Conservation (phyloP, 2,329 filamentous ascomycete genomes). For the Furcasterigmium furcatum region DNA sequence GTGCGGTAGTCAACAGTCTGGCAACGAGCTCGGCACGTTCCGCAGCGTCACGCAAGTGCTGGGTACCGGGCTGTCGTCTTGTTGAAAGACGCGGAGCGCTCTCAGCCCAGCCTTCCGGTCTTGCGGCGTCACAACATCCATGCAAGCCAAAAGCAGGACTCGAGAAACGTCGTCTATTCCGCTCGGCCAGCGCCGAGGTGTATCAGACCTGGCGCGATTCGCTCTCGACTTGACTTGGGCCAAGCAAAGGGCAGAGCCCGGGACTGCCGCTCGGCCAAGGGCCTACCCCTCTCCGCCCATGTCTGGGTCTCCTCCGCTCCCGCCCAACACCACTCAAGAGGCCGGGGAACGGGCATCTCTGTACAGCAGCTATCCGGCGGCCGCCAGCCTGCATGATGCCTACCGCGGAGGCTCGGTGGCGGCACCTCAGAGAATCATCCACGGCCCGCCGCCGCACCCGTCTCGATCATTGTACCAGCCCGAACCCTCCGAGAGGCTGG, state of each 20-base stretch:
- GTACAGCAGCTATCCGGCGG: conserved; percentile 37
- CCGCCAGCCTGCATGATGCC: conserved; percentile 43
- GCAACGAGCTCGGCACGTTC: too few relatives aligned
- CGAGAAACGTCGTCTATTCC: conserved; percentile 40
- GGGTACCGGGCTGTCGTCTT: too few relatives aligned
- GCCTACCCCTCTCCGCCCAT: conserved; percentile 72
- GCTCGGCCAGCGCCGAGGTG: conserved; percentile 58
- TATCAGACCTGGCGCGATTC: conserved; percentile 51
- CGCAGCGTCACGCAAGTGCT: too few relatives aligned
- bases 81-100: not conserved
- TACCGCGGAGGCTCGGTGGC: conserved; percentile 37
- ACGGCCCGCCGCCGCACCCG: conserved; percentile 21
- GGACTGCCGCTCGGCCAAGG: conserved; percentile 50
- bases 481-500: conserved; percentile 34
- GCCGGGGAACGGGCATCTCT: conserved; percentile 49
- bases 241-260: conserved; percentile 46
- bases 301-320: conserved; percentile 64
- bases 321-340: conserved; percentile 56
- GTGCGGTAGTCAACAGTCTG: too few relatives aligned
- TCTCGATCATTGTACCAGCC: conserved; percentile 24
- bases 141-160: conserved; percentile 48
- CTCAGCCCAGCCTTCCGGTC: conserved; percentile 13
- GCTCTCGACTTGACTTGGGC: conserved; percentile 54
- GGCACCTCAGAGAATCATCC: conserved; percentile 31
- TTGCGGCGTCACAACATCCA: conserved; percentile 35